Conservation (phyloP, 2,329 filamentous ascomycete genomes). For the Chrysoporthe puriensis region DNA sequence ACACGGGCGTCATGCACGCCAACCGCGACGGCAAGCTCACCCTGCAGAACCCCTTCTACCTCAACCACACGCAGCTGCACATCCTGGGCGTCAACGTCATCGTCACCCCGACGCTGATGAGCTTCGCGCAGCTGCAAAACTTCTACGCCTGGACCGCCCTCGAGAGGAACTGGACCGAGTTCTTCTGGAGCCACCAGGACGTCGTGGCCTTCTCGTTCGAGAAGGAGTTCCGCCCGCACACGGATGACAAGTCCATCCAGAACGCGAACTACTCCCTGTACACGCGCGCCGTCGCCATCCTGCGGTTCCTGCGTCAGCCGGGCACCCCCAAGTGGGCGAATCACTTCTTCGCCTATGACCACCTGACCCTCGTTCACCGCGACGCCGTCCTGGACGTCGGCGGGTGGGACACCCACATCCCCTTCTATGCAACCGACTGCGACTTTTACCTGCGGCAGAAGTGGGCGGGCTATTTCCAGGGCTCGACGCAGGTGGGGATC, state of each 20-base stretch:
- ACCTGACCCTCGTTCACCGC: conserved; percentile 54
- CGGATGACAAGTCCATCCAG: conserved; percentile 42
- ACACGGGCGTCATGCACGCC: conserved; percentile 55
- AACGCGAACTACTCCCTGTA: conserved; percentile 47
- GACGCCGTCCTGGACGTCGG: conserved; percentile 48
- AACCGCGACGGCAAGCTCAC: conserved; percentile 49
- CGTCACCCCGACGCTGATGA: conserved; percentile 53
- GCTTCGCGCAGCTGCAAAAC: conserved; percentile 59
- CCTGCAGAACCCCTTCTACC: conserved; percentile 57
- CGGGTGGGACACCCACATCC: conserved; percentile 55
- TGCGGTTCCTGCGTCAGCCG: conserved; percentile 39
- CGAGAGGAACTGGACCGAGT: conserved; percentile 49
- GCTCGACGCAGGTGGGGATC: conserved; percentile 43
- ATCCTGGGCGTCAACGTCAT: conserved; percentile 55
- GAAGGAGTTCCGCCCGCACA: conserved; percentile 37
- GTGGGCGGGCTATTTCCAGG: conserved; percentile 46
- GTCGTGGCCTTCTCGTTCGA: conserved; percentile 51
- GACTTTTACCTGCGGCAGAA: conserved; percentile 50
- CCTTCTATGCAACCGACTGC: conserved; percentile 55
- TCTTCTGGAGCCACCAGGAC: conserved; percentile 60
- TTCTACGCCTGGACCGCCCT: conserved; percentile 52
- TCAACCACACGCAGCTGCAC: conserved; percentile 53
- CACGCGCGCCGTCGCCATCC: conserved; percentile 41
- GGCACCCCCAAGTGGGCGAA: conserved; percentile 48
- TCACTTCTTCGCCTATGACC: conserved; percentile 55